phyloP scores from a whole-genome alignment of 805 yeast genomes.

The Wickerhamiella spandovensis region DNA sequence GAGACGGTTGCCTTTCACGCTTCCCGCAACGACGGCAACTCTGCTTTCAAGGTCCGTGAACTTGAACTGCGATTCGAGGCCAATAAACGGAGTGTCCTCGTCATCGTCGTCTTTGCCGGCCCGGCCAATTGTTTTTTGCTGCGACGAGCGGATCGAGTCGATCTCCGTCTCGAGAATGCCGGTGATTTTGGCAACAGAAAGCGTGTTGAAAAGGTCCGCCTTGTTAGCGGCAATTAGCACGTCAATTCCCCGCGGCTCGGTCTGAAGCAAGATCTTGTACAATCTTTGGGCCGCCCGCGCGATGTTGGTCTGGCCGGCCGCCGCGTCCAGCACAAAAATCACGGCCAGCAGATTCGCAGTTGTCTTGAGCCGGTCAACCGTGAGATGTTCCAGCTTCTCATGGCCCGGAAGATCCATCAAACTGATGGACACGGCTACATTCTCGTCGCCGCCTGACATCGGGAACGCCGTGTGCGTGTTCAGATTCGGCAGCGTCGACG shows the following conservation, averaged over 20 bases:
- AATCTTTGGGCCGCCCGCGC: slow-evolving; percentile 45
- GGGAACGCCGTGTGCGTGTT: slow-evolving; percentile 8
- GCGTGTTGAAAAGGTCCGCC: slow-evolving; percentile 69
- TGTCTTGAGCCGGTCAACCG: slow-evolving; percentile 34
- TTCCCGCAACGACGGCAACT: slow-evolving; percentile 49
- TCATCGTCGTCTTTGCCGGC: slow-evolving; percentile 27
- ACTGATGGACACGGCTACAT: neutral
- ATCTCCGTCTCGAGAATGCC: slow-evolving; percentile 52
- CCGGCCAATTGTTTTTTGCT: slow-evolving; percentile 35
- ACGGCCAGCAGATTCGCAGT: slow-evolving; percentile 45
- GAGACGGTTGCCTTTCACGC: slow-evolving; percentile 44
- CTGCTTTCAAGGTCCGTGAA: slow-evolving; percentile 64
- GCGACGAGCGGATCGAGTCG: slow-evolving; percentile 38
- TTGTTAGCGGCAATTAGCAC: slow-evolving; percentile 73
- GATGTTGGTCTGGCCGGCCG: slow-evolving; percentile 37
- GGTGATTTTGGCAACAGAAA: slow-evolving; percentile 51
- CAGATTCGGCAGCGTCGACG: slow-evolving; percentile 11
- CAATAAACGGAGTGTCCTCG: slow-evolving; percentile 34
- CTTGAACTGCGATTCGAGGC: slow-evolving; percentile 33
- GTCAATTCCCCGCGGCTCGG: slow-evolving; percentile 56
- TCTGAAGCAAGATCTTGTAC: slow-evolving; percentile 41
- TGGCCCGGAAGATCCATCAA: slow-evolving; percentile 86
- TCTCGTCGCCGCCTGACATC: neutral
- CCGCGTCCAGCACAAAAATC: slow-evolving; percentile 66
- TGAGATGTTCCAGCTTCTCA: slow-evolving; percentile 49